phyloP scores from a whole-genome alignment of 106 monocot species.

The Apostasia ramifera region DNA sequence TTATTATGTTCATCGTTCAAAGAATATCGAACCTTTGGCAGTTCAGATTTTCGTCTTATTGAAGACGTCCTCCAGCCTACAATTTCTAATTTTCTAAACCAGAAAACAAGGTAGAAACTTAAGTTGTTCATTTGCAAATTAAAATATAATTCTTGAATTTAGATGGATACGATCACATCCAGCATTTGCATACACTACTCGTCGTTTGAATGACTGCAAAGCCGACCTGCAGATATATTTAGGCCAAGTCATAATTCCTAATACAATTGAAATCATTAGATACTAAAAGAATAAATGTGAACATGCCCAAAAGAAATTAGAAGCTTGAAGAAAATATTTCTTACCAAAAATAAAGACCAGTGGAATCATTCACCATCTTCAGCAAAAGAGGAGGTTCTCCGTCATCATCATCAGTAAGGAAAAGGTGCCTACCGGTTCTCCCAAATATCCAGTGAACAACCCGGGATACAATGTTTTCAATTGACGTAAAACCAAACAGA shows the following conservation, averaged over 20 bases:
- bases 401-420: slow-evolving; percentile 80
- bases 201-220: slow-evolving; percentile 49
- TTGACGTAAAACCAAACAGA: slow-evolving; percentile 71
- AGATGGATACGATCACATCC: slow-evolving; percentile 84
- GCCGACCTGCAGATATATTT: slow-evolving; percentile 44
- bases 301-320: background rate
- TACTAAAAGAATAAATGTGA: background rate
- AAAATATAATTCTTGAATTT: background rate
- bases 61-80: slow-evolving; percentile 66
- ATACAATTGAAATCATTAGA: background rate
- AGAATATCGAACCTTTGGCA: slow-evolving; percentile 30
- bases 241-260: background rate
- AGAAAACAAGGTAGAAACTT: slow-evolving; percentile 3
- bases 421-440: slow-evolving; percentile 88
- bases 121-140: background rate
- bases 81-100: slow-evolving; percentile 20
- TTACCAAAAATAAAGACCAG: slow-evolving; percentile 80
- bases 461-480: slow-evolving; percentile 64
- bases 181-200: slow-evolving; percentile 88
- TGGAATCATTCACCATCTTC: slow-evolving; percentile 74
- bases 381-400: slow-evolving; percentile 67
- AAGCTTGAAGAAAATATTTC: slow-evolving; percentile 1
- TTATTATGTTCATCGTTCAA: background rate
- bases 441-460: slow-evolving; percentile 89
- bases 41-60: slow-evolving; percentile 40